Percentiles rank a stretch among this genome's conserved stretches.
Evolutionary conservation across 1,284 basidiomycete genomes (phyloP).

Genomic region (Leccinum variabile): DNA sequence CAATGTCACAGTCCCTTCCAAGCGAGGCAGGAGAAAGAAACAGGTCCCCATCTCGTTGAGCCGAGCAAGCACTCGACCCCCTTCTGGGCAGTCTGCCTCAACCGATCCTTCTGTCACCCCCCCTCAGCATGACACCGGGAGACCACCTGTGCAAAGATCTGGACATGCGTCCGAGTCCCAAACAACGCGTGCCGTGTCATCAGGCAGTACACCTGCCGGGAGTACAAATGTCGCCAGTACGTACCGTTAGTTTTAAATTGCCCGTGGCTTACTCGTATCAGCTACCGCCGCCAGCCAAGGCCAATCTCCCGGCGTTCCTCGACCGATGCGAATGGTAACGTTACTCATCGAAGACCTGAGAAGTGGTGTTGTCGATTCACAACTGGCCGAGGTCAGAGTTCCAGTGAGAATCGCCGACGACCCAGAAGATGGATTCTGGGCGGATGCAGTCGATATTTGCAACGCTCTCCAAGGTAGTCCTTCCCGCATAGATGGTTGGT

Average conservation of each 20-base stretch:
- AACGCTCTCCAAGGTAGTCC: slow-evolving; percentile 59
- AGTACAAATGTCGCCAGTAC: slow-evolving; percentile 12
- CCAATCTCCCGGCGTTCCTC: slow-evolving; percentile 5
- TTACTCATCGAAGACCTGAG: slow-evolving; percentile 65
- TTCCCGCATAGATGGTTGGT: slow-evolving; percentile 65
- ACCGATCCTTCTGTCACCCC: background rate
- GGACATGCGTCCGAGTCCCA: slow-evolving; percentile 1
- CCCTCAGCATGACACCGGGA: slow-evolving; percentile 33
- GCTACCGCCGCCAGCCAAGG: slow-evolving; percentile 11
- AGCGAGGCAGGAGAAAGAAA: slow-evolving; percentile 18
- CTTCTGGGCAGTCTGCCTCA: slow-evolving; percentile 9
- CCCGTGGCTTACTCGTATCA: slow-evolving; percentile 12
- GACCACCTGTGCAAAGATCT: slow-evolving; percentile 1
- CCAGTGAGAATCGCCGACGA: slow-evolving; percentile 48
- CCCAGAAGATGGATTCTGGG: slow-evolving; percentile 63
- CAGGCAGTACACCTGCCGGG: slow-evolving; percentile 7
- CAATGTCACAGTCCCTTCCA: background rate
- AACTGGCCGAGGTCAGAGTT: slow-evolving; percentile 65
- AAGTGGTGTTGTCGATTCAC: slow-evolving; percentile 48
- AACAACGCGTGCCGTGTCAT: slow-evolving; percentile 1
- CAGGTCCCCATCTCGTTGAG: background rate
- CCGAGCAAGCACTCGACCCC: slow-evolving; percentile 10
- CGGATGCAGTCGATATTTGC: slow-evolving; percentile 61
- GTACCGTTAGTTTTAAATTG: background rate
- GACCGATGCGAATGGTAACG: slow-evolving; percentile 50